These are phyloP conservation scores for Suillus fuscotomentosus DNA, from an alignment of 768 basidiomycete species.

Conservation along the genomic window DNA sequence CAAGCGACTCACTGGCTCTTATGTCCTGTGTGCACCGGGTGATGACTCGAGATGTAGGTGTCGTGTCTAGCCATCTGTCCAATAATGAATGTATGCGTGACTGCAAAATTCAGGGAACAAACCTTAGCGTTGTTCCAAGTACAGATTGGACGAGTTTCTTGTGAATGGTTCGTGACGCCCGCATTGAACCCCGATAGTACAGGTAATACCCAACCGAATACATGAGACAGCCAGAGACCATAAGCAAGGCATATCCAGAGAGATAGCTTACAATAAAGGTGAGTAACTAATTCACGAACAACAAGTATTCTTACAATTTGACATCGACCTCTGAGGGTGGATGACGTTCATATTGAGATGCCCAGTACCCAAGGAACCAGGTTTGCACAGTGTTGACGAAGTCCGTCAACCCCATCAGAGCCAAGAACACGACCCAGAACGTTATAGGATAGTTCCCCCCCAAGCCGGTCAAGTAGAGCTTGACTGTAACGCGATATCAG, in stretches of 20 bases:
- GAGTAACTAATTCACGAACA: background rate
- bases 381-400: slow-evolving; percentile 26
- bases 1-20: slow-evolving; percentile 19
- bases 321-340: slow-evolving; percentile 33
- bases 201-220: slow-evolving; percentile 36
- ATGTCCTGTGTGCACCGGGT: slow-evolving; percentile 70
- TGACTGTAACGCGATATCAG: slow-evolving; percentile 30
- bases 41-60: slow-evolving; percentile 58
- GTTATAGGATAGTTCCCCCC: slow-evolving; percentile 25
- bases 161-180: slow-evolving; percentile 58
- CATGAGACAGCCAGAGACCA: slow-evolving; percentile 28
- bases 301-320: slow-evolving; percentile 26
- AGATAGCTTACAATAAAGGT: slow-evolving; percentile 42
- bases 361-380: slow-evolving; percentile 48
- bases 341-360: slow-evolving; percentile 37
- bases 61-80: slow-evolving; percentile 47
- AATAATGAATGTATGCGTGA: slow-evolving; percentile 29
- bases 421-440: slow-evolving; percentile 29
- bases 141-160: slow-evolving; percentile 49
- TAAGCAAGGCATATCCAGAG: slow-evolving; percentile 37
- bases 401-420: slow-evolving; percentile 21
- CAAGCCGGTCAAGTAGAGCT: slow-evolving; percentile 26
- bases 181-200: slow-evolving; percentile 47
- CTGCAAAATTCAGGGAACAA: slow-evolving; percentile 31
- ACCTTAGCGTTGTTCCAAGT: slow-evolving; percentile 61